phyloP scores from a whole-genome alignment of 805 yeast genomes.

The Yamadazyma phyllophila region DNA sequence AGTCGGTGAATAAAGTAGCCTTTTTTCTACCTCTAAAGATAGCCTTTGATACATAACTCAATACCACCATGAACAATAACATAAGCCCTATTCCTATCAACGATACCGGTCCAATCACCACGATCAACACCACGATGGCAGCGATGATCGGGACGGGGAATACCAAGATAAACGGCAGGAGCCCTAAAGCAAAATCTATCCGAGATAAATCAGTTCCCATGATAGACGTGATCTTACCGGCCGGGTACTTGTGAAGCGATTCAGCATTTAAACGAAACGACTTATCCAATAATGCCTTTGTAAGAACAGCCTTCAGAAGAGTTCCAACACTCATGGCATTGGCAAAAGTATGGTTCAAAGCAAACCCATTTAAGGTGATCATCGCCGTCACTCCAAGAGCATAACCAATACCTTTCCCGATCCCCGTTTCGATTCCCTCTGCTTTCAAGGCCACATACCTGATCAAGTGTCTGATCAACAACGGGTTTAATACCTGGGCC shows the following conservation, averaged over 20 bases:
- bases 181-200: conserved; percentile 68
- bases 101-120: conserved; percentile 63
- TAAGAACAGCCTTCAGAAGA: conserved; percentile 64
- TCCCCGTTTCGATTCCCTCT: conserved; percentile 20
- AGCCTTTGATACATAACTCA: conserved; percentile 46
- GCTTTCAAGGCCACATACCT: conserved; percentile 27
- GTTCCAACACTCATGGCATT: conserved; percentile 63
- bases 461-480: conserved; percentile 35
- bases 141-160: conserved; percentile 65
- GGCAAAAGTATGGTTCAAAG: conserved; percentile 61
- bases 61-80: conserved; percentile 45
- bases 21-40: conserved; percentile 54
- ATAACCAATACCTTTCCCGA: conserved; percentile 39
- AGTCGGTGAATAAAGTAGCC: conserved; percentile 67
- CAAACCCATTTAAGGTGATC: conserved; percentile 27
- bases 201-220: conserved; percentile 80
- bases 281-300: conserved; percentile 67
- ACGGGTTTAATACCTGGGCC: conserved; percentile 32
- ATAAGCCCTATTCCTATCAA: conserved; percentile 64
- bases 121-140: conserved; percentile 59
- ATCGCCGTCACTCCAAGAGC: conserved; percentile 33
- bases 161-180: conserved; percentile 60
- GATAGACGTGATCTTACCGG: conserved; percentile 69
- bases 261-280: conserved; percentile 57
- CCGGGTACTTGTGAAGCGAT: conserved; percentile 58